Base-by-base conservation (phyloP, 768 basidiomycete species). In the Suillus americanus region DNA sequence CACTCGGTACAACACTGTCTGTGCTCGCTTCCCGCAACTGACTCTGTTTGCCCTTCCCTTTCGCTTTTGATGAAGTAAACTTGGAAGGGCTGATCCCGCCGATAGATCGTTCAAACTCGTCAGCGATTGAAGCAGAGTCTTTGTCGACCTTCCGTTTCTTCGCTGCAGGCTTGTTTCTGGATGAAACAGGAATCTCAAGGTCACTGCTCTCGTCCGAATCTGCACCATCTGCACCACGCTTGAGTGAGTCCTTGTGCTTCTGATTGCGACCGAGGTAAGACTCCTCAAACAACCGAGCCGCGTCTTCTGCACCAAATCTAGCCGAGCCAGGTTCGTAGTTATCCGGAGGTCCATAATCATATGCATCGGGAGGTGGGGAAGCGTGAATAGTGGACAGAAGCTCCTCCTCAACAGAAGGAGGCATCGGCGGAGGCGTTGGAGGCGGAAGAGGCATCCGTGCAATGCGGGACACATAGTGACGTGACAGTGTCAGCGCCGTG, bases 81-180 rank as follows among this genome's bases (percentile, higher is more conserved):
- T 78, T 75, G 35, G 83, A 78, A 14, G 78, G 60, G 8, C 79
- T 72, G 35, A 78, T 78, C 37, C 80, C 77, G 30, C 75, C 75
- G 18, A 81, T 67, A 18, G 80, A 74, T 33, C 78, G 75, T 66
- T 86, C 85, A 46, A 83, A 76, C 43, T 85, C 85, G 65, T 85
- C 87, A n/a, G 77, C 77, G 56, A 77, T 73, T 43, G 71, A 72
- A 2, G 73, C 74, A 33, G 69, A 68, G 64, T 77, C 77, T 61
- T 74, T 79, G 61, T 88, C 86, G 4, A 91, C 71, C 72, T 84
- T 90, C 62, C 90, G 81, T 75, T 81, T 88, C 78, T 93, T 92
- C 62, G 75, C 75, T 2, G 80, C 78, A 38, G 83, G 86, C 33
- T 78, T 83, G 33, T 77, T 74, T 62, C 73, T 75, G 14, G 77